Evolutionary conservation across 805 yeast genomes (phyloP).

Genomic region (Yarrowia sp.): DNA sequence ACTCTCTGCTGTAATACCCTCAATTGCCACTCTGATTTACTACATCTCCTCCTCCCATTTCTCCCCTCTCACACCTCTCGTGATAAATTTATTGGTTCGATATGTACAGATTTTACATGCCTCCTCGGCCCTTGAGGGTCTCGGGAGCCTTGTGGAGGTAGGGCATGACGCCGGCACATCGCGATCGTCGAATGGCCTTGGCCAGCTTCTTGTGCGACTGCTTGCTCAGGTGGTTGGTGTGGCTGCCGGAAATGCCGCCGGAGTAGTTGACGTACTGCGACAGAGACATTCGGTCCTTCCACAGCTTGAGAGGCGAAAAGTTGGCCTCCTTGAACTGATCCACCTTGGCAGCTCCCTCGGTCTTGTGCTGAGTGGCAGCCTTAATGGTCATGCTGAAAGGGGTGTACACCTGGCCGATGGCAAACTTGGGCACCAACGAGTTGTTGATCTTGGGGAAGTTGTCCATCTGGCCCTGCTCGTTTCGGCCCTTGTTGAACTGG

Average conservation of each 20-base stretch:
- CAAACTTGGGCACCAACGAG: conserved; percentile 28
- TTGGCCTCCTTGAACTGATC: conserved; percentile 47
- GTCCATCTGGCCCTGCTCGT: neutral
- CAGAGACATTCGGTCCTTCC: conserved; percentile 67
- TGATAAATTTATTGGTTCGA: conserved; percentile 12
- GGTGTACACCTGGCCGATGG: conserved; percentile 30
- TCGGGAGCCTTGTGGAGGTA: conserved; percentile 61
- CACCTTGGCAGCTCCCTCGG: conserved; percentile 19
- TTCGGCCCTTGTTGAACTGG: conserved; percentile 10
- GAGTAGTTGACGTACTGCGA: conserved; percentile 70
- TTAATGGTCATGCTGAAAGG: conserved; percentile 28
- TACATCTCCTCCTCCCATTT: too few relatives aligned
- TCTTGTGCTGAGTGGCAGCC: conserved; percentile 21
- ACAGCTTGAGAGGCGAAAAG: conserved; percentile 43
- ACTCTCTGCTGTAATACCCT: too few relatives aligned
- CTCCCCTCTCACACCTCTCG: too few relatives aligned
- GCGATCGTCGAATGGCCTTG: conserved; percentile 79
- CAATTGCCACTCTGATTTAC: too few relatives aligned
- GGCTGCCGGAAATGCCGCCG: conserved; percentile 79
- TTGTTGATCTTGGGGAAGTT: conserved; percentile 31
- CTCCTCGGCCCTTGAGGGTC: conserved; percentile 38
- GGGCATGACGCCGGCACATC: conserved; percentile 80
- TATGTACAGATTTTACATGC: conserved; percentile 38
- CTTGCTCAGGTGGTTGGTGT: conserved; percentile 69
- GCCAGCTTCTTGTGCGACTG: conserved; percentile 74